Evolutionary conservation across 352 stramenopile genomes (phyloP), one percentile per base, ranked within the genome.

Genomic region (Phytophthora lateralis): DNA sequence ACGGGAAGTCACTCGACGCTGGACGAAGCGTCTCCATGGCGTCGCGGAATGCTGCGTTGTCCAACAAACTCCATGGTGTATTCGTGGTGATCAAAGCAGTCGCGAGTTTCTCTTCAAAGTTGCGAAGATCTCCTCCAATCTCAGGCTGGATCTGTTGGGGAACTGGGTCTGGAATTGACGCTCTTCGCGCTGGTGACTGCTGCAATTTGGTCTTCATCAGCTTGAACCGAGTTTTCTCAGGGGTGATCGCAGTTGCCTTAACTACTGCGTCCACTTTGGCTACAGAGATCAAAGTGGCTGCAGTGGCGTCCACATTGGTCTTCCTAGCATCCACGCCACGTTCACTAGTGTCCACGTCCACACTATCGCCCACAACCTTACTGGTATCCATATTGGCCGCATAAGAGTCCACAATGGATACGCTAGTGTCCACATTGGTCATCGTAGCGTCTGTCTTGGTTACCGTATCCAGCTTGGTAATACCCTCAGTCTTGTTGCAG

Each of bases 61-160:
- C 71, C 11, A 79, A 26, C 20, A 79, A 50, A 2, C 29, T 52
- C 66, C 66, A 79, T 0, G 66, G 66, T 1, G 60, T 35, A 6
- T 58, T 55, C 0, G 49, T 63, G 1, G 63, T 42, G 26, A 79
- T 48, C 37, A 79, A n/a, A 27, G 71, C 71, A 24, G 51, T 48
- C 12, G 71, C 74, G 15, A 79, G 46, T 39, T 79, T 68, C 2
- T 79, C 63, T 17, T 79, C 71, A 34, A 74, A 66, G 0, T 15
- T 39, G 8, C 15, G 52, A 11, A 68, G 34, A 51, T 71, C 34
- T 6, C 26, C 26, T 29, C 3, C 26, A 59, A 14, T 29, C 3
- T 59, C 32, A 44, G 8, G 6, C 15, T 57, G 43, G 4, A 3
- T 55, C 4, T 20, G 20, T 44, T 47, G 47, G 0, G 30, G 12